A percentile compares a stretch with the other conserved stretches of the same genome.
These are phyloP conservation scores for Biscutella laevigata DNA, from an alignment of 441 rosid genomes.

Conservation along the genomic window DNA sequence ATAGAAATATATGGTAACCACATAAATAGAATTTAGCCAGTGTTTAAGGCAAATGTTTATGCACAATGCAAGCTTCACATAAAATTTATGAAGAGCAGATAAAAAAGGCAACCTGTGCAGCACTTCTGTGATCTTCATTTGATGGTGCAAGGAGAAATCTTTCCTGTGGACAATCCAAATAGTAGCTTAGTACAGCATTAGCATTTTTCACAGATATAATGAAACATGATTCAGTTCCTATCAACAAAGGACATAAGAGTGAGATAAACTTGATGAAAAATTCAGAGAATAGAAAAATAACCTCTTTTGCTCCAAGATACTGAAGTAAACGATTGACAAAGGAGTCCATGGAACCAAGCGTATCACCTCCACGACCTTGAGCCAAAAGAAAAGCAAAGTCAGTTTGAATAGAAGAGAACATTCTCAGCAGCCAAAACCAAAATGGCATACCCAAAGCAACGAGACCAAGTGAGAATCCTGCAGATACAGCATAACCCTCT, in stretches of 20 bases:
- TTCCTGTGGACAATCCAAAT: constrained; percentile 46
- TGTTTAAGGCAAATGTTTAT: not conserved
- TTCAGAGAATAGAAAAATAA: constrained; percentile 36
- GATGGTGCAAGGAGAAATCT: constrained; percentile 47
- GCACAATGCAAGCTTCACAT: constrained; percentile 8
- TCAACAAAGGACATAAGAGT: constrained; percentile 6
- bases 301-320: constrained; percentile 88
- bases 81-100: constrained; percentile 12
- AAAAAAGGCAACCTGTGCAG: constrained; percentile 61
- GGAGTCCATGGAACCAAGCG: constrained; percentile 65
- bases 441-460: constrained; percentile 73
- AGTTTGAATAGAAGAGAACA: constrained; percentile 5
- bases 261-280: constrained; percentile 25
- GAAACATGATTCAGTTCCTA: constrained; percentile 5
- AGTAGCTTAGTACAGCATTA: constrained; percentile 18
- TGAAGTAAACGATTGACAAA: constrained; percentile 72
- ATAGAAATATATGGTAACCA: constrained; percentile 11
- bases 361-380: constrained; percentile 87
- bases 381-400: constrained; percentile 20
- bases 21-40: not conserved
- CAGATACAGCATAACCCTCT: constrained; percentile 98
- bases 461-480: constrained; percentile 95
- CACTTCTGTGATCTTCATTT: constrained; percentile 57
- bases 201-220: constrained; percentile 7
- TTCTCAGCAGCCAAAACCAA: not conserved